These are phyloP conservation scores for Schoenoplectus tabernaemontani DNA, from an alignment of 202 grass and related monocot species.

Conservation along the genomic window DNA sequence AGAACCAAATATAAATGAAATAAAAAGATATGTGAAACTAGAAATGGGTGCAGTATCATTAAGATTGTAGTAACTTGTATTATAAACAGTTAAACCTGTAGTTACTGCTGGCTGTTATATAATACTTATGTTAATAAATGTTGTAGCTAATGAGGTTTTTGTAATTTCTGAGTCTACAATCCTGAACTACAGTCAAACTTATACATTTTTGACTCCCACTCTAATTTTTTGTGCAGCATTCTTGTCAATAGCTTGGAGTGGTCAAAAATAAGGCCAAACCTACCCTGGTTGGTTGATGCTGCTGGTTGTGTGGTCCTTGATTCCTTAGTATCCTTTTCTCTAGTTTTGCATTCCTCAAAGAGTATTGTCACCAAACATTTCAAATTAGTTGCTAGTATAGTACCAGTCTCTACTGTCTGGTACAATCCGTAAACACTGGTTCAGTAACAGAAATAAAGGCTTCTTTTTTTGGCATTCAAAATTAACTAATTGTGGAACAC, in stretches of 20 bases:
- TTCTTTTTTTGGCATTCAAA: neutral
- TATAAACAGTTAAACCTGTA: neutral
- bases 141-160: neutral
- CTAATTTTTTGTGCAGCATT: slow-evolving; percentile 56
- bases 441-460: neutral
- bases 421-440: neutral
- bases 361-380: slow-evolving; percentile 7
- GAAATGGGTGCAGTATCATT: neutral
- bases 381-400: neutral
- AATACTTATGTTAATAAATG: neutral
- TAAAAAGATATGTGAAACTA: neutral
- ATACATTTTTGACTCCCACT: slow-evolving; percentile 1
- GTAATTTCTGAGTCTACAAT: neutral
- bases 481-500: neutral
- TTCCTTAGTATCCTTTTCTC: slow-evolving; percentile 76
- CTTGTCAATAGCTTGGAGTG: slow-evolving; percentile 90
- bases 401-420: neutral
- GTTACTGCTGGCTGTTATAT: neutral
- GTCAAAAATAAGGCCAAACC: slow-evolving; percentile 68
- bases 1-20: neutral
- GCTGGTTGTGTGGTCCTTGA: slow-evolving; percentile 88
- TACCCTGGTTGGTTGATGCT: slow-evolving; percentile 89
- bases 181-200: neutral
- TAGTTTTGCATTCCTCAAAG: slow-evolving; percentile 5
- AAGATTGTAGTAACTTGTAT: no score